Base-by-base conservation (phyloP, 2,329 filamentous ascomycete genomes). In the Trichophaea hybrida region DNA sequence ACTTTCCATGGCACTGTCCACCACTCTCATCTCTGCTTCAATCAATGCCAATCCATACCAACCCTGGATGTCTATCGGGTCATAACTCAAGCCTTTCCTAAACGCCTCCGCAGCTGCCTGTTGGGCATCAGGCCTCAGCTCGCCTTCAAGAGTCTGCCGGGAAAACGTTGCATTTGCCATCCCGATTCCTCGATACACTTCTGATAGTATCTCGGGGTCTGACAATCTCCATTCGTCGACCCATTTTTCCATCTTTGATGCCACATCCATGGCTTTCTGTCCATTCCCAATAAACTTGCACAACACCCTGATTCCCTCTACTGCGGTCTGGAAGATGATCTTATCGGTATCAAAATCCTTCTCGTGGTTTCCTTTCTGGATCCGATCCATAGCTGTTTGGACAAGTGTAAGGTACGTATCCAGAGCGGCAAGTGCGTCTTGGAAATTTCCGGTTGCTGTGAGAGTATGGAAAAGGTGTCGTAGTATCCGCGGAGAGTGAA, bases 371-470 rank as follows among this genome's bases (percentile, higher is more conserved):
- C 87, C 84, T 1, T 81, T 83, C n/a, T 63, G 53, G 2, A 88
- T 82, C 44, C 90, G 80, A 17, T 88, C 86, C 73, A 91, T 94
- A 59, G 85, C 88, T 69, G 86, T 86, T 63, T 84, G 85, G 58
- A 95, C 81, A 64, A 98, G 86, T 58, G 94, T 87, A 40, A 94
- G 76, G 71, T 97, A 98, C 0, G 90, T 90, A 70, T 94, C 86
- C 64, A 96, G 87, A 0, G 93, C 87, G 69, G 89, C 89, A 71
- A 94, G 83, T 1, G 90, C 90, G 53, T 97, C 75, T 59, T 95
- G 88, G 66, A 96, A 97, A 67, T 98, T 91, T 6, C 89, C 88
- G 15, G 96, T 77, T 1, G 88, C 81, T 15, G 91, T 77, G 71
- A 98, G 93, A 1, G 95, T 85, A 8, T 82, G 84, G 70, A 97